Conservation (phyloP, 2,329 filamentous ascomycete species). For the Lasiodiplodia gonubiensis region DNA sequence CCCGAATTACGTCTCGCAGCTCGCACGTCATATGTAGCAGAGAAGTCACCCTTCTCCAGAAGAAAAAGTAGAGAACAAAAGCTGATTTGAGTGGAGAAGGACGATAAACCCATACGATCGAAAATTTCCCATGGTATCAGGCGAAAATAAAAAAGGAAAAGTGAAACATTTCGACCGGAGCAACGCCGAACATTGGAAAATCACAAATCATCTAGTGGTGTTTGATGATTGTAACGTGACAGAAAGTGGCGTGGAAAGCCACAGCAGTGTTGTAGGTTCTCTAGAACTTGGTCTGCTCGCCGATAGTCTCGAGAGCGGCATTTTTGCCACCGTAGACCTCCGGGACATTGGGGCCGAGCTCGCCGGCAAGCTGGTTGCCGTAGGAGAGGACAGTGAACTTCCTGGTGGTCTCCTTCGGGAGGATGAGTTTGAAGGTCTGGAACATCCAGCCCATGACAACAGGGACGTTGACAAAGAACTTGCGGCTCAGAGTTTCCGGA, state of each 20-base stretch:
- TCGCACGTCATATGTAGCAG: neutral
- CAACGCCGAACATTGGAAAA: neutral
- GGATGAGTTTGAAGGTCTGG: constrained; percentile 53
- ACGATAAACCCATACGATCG: neutral
- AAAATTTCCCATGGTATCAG: constrained; percentile 15
- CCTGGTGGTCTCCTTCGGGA: constrained; percentile 55
- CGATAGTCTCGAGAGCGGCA: constrained; percentile 52
- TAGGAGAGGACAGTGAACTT: constrained; percentile 58
- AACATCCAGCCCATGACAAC: constrained; percentile 82
- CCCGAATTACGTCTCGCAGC: neutral
- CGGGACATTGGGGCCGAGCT: constrained; percentile 72
- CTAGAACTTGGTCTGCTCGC: constrained; percentile 32
- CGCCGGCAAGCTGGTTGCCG: constrained; percentile 70
- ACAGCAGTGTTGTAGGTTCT: neutral
- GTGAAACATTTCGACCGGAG: neutral
- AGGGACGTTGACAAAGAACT: constrained; percentile 96
- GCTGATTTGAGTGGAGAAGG: neutral
- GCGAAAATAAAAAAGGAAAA: neutral
- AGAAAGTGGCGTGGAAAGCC: neutral
- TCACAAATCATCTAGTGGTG: neutral
- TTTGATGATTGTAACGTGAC: neutral
- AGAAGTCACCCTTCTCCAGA: neutral
- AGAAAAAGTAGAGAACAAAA: neutral
- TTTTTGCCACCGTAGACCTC: constrained; percentile 80
- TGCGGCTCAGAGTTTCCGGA: constrained; percentile 85